Conservation (phyloP, 306 rosid genomes). For the Chamaecrista fasciculata region DNA sequence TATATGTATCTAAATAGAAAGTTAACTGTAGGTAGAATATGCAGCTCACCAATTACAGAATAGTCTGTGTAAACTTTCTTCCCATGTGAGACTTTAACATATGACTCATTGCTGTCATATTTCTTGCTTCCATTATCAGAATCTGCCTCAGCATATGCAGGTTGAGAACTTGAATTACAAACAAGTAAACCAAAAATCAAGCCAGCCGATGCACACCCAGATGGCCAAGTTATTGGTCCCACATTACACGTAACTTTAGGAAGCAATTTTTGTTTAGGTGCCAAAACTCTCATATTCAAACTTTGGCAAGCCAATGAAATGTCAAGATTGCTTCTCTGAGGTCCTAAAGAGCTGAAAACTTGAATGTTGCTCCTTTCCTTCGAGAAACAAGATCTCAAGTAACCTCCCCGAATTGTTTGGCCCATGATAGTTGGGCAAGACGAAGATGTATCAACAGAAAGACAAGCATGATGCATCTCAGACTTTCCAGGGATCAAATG, state of each 20-base stretch:
- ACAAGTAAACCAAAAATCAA: conserved; percentile 62
- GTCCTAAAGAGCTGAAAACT: conserved; percentile 36
- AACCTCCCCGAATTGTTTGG: conserved; percentile 49
- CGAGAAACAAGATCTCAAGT: conserved; percentile 53
- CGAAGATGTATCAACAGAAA: conserved; percentile 41
- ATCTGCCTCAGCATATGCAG: conserved; percentile 55
- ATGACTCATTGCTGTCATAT: conserved; percentile 36
- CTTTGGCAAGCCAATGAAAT: conserved; percentile 56
- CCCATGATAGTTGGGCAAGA: conserved; percentile 41
- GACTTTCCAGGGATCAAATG: conserved; percentile 32
- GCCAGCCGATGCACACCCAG: conserved; percentile 59
- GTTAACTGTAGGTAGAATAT: not conserved
- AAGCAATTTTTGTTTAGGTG: conserved; percentile 51
- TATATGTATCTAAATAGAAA: not conserved
- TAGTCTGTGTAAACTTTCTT: conserved; percentile 77
- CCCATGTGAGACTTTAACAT: conserved; percentile 58
- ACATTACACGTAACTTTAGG: conserved; percentile 52
- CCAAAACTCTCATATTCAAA: conserved; percentile 52
- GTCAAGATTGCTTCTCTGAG: conserved; percentile 36
- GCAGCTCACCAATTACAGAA: conserved; percentile 76
- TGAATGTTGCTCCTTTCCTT: conserved; percentile 38
- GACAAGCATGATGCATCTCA: conserved; percentile 38
- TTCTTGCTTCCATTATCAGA: conserved; percentile 36
- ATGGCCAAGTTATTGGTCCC: conserved; percentile 54
- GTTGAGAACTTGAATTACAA: conserved; percentile 60